Percentiles rank a stretch among this genome's conserved stretches.
Evolutionary conservation across 208 protist species (phyloP).

Genomic region (Crithidia thermophila): DNA sequence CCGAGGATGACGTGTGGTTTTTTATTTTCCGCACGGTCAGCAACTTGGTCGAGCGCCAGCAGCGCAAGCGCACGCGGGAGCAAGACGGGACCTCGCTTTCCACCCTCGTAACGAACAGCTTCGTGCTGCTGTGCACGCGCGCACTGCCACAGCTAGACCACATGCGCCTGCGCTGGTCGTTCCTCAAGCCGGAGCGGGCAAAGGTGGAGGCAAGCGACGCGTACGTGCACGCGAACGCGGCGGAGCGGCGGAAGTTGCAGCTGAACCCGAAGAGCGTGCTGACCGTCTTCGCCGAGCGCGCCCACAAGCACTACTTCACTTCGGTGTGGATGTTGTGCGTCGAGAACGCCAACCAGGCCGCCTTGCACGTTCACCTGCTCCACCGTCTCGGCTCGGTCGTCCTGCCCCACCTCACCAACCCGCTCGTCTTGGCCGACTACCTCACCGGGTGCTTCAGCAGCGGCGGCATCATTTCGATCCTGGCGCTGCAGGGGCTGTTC

Average conservation of each 20-base stretch:
- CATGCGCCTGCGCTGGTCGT: constrained; percentile 62
- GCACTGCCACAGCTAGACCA: constrained; percentile 50
- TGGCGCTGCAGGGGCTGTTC: constrained; percentile 88
- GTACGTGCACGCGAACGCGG: constrained; percentile 69
- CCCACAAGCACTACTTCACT: constrained; percentile 87
- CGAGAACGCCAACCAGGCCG: constrained; percentile 46
- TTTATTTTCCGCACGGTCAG: constrained; percentile 56
- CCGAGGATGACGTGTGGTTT: constrained; percentile 83
- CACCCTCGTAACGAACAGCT: constrained; percentile 61
- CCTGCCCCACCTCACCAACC: constrained; percentile 82
- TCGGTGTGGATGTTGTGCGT: constrained; percentile 80
- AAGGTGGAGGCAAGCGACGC: constrained; percentile 59
- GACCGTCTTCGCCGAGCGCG: constrained; percentile 77
- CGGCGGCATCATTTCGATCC: constrained; percentile 85
- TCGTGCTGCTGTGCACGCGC: constrained; percentile 75
- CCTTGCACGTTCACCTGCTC: constrained; percentile 83
- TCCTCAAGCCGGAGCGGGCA: constrained; percentile 62
- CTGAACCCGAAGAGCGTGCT: constrained; percentile 58
- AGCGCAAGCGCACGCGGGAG: constrained; percentile 49
- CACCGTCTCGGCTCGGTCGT: constrained; percentile 73
- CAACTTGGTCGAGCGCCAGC: constrained; percentile 50
- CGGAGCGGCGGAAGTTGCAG: constrained; percentile 70
- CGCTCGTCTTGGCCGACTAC: constrained; percentile 86
- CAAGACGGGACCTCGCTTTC: constrained; percentile 28
- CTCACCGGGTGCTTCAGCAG: constrained; percentile 83